Percentiles rank a stretch among this genome's conserved stretches.
phyloP scores from a whole-genome alignment of 2,329 filamentous ascomycete genomes.

The Diaporthe sp. region DNA sequence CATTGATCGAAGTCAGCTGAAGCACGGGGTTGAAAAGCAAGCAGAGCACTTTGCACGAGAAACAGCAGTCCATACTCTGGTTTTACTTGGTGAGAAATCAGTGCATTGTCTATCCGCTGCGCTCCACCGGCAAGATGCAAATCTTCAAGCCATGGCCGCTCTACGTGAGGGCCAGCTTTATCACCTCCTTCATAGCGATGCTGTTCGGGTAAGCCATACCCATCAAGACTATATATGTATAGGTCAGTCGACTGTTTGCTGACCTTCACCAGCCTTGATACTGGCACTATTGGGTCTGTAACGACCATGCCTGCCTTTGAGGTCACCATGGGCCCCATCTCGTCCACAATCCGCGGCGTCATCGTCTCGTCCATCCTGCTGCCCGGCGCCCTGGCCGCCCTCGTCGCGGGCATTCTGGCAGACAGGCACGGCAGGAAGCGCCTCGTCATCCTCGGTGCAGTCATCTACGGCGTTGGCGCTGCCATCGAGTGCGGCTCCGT shows the following conservation, averaged over 20 bases:
- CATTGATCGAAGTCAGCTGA: neutral
- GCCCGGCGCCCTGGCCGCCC: slow-evolving; percentile 70
- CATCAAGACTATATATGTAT: too few species aligned
- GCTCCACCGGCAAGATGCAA: slow-evolving; percentile 2
- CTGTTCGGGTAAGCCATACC: slow-evolving; percentile 42
- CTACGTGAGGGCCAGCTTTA: slow-evolving; percentile 43
- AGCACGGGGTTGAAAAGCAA: neutral
- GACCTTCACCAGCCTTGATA: slow-evolving; percentile 48
- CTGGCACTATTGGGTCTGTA: slow-evolving; percentile 71
- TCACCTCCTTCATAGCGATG: slow-evolving; percentile 43
- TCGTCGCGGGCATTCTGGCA: slow-evolving; percentile 69
- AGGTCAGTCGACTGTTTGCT: neutral
- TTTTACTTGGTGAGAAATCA: neutral
- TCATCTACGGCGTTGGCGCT: slow-evolving; percentile 67
- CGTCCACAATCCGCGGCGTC: slow-evolving; percentile 69
- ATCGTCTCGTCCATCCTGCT: slow-evolving; percentile 73
- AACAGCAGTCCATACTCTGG: too few species aligned
- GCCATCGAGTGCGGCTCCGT: slow-evolving; percentile 55
- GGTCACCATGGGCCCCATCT: slow-evolving; percentile 64
- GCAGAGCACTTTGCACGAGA: neutral
- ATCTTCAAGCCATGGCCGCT: slow-evolving; percentile 36
- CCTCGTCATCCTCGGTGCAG: slow-evolving; percentile 65
- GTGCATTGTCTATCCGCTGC: neutral
- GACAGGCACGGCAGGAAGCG: slow-evolving; percentile 67
- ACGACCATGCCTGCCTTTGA: slow-evolving; percentile 70